phyloP scores from a whole-genome alignment of 2,329 filamentous ascomycete species.

The Aspergillus uvarum region DNA sequence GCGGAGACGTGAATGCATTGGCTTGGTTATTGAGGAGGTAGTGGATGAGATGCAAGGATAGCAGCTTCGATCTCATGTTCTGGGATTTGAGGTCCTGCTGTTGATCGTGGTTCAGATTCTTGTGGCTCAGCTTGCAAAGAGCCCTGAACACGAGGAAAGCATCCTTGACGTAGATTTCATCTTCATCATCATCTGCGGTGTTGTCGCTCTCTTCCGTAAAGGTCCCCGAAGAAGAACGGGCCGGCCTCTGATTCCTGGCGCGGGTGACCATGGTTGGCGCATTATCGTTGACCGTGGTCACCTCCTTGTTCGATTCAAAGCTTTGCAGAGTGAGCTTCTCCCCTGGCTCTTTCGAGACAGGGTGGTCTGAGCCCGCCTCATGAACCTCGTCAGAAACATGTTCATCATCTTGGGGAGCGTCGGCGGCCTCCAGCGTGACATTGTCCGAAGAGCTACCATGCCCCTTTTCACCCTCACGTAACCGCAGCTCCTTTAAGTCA shows the following conservation, averaged over 20 bases:
- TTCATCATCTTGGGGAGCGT: slow-evolving; percentile 48
- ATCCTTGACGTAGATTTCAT: slow-evolving; percentile 96
- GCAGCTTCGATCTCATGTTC: slow-evolving; percentile 93
- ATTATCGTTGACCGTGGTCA: slow-evolving; percentile 64
- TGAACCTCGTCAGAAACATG: slow-evolving; percentile 44
- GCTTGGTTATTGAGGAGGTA: slow-evolving; percentile 94
- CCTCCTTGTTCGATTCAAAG: slow-evolving; percentile 68
- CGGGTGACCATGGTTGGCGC: slow-evolving; percentile 66
- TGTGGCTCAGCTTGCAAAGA: slow-evolving; percentile 96
- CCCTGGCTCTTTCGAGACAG: slow-evolving; percentile 53
- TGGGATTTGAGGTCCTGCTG: slow-evolving; percentile 90
- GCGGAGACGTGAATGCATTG: slow-evolving; percentile 82
- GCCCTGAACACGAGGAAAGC: slow-evolving; percentile 96
- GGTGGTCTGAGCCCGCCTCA: slow-evolving; percentile 38
- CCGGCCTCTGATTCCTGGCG: slow-evolving; percentile 52
- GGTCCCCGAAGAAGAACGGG: slow-evolving; percentile 41
- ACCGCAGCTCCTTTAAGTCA: slow-evolving; percentile 78
- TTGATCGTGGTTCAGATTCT: slow-evolving; percentile 83
- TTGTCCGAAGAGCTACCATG: slow-evolving; percentile 35
- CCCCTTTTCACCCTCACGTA: slow-evolving; percentile 44
- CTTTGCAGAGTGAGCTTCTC: slow-evolving; percentile 67
- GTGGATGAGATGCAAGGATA: slow-evolving; percentile 93
- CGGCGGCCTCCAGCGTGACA: slow-evolving; percentile 39
- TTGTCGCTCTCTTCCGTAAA: slow-evolving; percentile 42
- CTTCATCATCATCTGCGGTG: slow-evolving; percentile 65